Evolutionary conservation across 2,329 filamentous ascomycete species (phyloP).

Genomic region (Aspergillus sp.): DNA sequence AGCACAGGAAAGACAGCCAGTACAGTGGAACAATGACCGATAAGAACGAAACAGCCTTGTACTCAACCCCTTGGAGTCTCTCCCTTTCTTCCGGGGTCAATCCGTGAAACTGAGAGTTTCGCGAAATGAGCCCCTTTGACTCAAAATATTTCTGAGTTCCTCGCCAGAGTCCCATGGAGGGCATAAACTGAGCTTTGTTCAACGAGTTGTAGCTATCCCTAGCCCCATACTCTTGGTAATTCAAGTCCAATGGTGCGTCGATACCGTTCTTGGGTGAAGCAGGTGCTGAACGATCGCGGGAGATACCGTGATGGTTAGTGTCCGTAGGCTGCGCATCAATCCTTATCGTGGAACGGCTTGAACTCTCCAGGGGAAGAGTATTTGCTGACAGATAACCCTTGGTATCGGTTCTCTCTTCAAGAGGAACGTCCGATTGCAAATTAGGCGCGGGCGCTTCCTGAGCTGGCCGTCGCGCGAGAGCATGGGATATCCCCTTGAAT

Average conservation of each 20-base stretch:
- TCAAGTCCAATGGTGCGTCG: constrained; percentile 34
- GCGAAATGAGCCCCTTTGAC: constrained; percentile 36
- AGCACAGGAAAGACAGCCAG: constrained; percentile 46
- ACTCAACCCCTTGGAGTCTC: constrained; percentile 45
- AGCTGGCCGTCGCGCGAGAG: not conserved
- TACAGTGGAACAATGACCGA: constrained; percentile 45
- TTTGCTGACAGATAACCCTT: not conserved
- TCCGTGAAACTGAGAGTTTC: constrained; percentile 53
- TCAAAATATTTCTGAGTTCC: constrained; percentile 32
- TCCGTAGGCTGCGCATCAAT: constrained; percentile 13
- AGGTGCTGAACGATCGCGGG: constrained; percentile 28
- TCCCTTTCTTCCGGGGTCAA: constrained; percentile 45
- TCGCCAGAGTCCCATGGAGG: constrained; percentile 24
- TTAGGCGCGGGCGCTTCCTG: not conserved
- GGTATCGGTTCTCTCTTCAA: not conserved
- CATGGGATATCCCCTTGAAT: constrained; percentile 43
- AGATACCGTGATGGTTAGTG: not conserved
- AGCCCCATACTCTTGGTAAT: constrained; percentile 34
- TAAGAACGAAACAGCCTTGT: constrained; percentile 39
- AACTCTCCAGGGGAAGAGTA: not conserved
- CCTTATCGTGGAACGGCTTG: not conserved
- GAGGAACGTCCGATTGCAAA: not conserved
- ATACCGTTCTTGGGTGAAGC: constrained; percentile 34
- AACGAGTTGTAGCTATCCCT: constrained; percentile 19
- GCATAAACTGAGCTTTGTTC: constrained; percentile 19